These are phyloP conservation scores for Clarireedia paspali DNA, from an alignment of 2,329 filamentous ascomycete species.

Conservation along the genomic window DNA sequence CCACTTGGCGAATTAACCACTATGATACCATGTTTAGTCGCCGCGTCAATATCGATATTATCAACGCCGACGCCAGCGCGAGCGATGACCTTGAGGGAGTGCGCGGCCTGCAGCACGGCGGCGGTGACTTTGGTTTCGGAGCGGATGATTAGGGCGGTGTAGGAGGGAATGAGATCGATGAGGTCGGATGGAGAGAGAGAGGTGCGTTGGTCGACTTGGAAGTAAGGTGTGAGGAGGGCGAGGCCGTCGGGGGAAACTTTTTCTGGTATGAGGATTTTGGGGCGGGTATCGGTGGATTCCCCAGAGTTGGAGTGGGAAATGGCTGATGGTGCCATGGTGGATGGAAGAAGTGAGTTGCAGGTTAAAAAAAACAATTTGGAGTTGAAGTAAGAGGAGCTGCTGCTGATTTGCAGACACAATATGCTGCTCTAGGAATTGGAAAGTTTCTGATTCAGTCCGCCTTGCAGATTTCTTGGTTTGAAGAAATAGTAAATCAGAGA, in stretches of 20 bases:
- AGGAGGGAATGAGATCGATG: slow-evolving; percentile 57
- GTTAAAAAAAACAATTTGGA: background rate
- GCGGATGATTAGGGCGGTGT: slow-evolving; percentile 71
- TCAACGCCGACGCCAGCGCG: slow-evolving; percentile 77
- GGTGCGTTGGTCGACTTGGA: slow-evolving; percentile 62
- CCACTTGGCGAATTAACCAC: slow-evolving; percentile 75
- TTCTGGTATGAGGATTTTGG: slow-evolving; percentile 62
- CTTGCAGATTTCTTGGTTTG: background rate
- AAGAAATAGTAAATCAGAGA: background rate
- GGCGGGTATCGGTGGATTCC: slow-evolving; percentile 7
- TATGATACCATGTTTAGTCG: slow-evolving; percentile 66
- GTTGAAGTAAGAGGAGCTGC: background rate
- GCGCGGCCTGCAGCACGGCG: slow-evolving; percentile 55
- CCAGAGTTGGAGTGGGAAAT: slow-evolving; percentile 5
- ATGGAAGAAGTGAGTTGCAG: background rate
- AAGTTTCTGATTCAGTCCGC: background rate
- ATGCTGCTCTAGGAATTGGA: background rate
- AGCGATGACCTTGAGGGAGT: slow-evolving; percentile 68
- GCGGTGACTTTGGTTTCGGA: slow-evolving; percentile 77
- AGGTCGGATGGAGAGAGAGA: slow-evolving; percentile 57
- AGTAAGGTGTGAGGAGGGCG: slow-evolving; percentile 55
- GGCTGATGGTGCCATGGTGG: slow-evolving; percentile 23
- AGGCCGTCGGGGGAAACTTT: slow-evolving; percentile 76
- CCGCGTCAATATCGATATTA: slow-evolving; percentile 69
- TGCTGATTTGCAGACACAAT: background rate